Evolutionary conservation across 2,329 filamentous ascomycete genomes (phyloP).

Genomic region (Talaromyces sp.): DNA sequence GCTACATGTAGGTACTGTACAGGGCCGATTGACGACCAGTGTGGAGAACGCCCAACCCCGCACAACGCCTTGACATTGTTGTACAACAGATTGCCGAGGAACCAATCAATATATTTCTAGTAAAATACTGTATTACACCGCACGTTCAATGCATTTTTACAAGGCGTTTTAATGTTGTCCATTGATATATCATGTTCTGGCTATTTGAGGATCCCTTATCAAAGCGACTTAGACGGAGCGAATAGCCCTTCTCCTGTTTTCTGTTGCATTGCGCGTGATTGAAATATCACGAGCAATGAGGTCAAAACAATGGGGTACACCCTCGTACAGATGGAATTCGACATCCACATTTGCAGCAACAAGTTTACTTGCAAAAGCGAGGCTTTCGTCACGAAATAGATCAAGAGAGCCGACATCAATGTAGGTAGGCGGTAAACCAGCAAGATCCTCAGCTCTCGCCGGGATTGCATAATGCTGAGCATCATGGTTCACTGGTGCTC

Average conservation of each 20-base stretch:
- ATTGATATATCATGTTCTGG: background rate
- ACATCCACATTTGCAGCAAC: slow-evolving; percentile 13
- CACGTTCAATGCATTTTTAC: background rate
- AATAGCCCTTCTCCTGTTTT: background rate
- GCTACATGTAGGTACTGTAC: background rate
- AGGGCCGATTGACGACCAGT: background rate
- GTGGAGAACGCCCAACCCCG: background rate
- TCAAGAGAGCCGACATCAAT: slow-evolving; percentile 9
- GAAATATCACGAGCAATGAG: slow-evolving; percentile 10
- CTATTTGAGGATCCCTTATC: background rate
- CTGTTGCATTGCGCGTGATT: slow-evolving; percentile 10
- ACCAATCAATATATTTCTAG: background rate
- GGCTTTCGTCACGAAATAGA: slow-evolving; percentile 2
- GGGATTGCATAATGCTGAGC: background rate
- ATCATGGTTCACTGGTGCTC: background rate
- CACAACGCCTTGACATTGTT: background rate
- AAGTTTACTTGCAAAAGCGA: slow-evolving; percentile 4
- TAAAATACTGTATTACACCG: background rate
- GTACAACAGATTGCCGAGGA: background rate
- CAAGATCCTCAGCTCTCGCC: background rate
- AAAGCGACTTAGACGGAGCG: background rate
- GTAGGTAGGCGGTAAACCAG: slow-evolving; percentile 4
- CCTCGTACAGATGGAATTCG: slow-evolving; percentile 41
- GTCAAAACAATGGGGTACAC: slow-evolving; percentile 39
- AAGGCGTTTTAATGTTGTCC: background rate